Evolutionary conservation across 768 basidiomycete species (phyloP).

Genomic region (Russula emetica): DNA sequence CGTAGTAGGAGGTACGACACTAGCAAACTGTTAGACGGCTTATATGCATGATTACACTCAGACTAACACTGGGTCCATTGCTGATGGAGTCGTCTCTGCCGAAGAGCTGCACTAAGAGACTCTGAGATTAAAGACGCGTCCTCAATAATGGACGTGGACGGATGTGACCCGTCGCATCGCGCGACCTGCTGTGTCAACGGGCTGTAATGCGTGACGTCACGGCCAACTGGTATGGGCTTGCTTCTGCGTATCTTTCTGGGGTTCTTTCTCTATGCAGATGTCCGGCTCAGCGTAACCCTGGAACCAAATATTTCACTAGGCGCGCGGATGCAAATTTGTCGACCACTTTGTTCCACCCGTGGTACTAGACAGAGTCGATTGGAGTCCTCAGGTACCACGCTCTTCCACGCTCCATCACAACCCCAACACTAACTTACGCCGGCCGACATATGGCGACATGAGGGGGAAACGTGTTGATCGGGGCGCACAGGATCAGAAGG

Average conservation of each 20-base stretch:
- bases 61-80: conserved; percentile 19
- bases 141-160: not conserved
- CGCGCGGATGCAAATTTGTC: too few relatives aligned
- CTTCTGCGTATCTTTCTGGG: too few relatives aligned
- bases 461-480: not conserved
- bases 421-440: not conserved
- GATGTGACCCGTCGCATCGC: not conserved
- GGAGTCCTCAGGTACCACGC: not conserved
- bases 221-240: too few relatives aligned
- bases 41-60: not conserved
- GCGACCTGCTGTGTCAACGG: not conserved
- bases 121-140: not conserved
- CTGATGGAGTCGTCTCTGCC: not conserved
- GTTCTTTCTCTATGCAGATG: too few relatives aligned
- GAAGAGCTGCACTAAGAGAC: not conserved
- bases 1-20: conserved; percentile 5
- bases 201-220: not conserved
- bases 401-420: not conserved
- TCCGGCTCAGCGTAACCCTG: too few relatives aligned
- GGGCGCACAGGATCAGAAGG: not conserved
- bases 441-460: not conserved
- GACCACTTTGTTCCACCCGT: not conserved
- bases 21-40: conserved; percentile 11
- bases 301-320: too few relatives aligned
- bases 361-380: not conserved